These are phyloP conservation scores for Aurifilum marmelostoma DNA, from an alignment of 2,329 filamentous ascomycete genomes.

Conservation along the genomic window DNA sequence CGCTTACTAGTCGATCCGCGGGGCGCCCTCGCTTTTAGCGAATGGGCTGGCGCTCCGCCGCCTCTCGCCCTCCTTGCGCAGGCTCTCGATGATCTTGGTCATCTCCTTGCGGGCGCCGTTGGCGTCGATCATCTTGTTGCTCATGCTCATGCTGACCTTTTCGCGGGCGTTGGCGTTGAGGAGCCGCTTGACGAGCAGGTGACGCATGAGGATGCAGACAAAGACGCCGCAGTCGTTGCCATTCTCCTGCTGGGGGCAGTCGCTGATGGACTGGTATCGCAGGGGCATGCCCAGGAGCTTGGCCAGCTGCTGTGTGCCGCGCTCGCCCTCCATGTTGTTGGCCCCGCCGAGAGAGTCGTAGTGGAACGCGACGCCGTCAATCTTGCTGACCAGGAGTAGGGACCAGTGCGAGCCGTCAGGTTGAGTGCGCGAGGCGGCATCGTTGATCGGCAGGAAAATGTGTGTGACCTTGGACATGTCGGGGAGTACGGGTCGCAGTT, in stretches of 20 bases:
- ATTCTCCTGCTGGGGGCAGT: conserved; percentile 90
- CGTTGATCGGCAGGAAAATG: conserved; percentile 94
- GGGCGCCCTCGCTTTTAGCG: conserved; percentile 42
- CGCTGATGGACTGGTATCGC: conserved; percentile 78
- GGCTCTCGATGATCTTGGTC: conserved; percentile 81
- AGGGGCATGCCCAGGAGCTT: conserved; percentile 68
- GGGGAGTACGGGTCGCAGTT: conserved; percentile 71
- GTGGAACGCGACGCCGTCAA: conserved; percentile 93
- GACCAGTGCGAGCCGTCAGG: conserved; percentile 98
- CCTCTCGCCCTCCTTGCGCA: conserved; percentile 85
- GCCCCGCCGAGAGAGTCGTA: conserved; percentile 84
- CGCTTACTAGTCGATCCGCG: conserved; percentile 47
- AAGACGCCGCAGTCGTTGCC: conserved; percentile 93
- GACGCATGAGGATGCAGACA: conserved; percentile 92
- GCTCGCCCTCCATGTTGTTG: conserved; percentile 74
- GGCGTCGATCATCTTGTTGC: conserved; percentile 81
- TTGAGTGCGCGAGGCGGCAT: conserved; percentile 73
- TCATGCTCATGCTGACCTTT: conserved; percentile 94
- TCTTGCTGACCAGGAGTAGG: conserved; percentile 81
- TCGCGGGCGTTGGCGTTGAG: conserved; percentile 77
- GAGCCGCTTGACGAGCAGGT: conserved; percentile 84
- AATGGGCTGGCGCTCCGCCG: conserved; percentile 54
- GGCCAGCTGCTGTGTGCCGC: conserved; percentile 70
- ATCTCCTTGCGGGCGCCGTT: conserved; percentile 84
- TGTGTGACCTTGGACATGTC: conserved; percentile 82